These are phyloP conservation scores for Magnusiomyces tetraspermus DNA, from an alignment of 1,139 yeast species.

Conservation along the genomic window DNA sequence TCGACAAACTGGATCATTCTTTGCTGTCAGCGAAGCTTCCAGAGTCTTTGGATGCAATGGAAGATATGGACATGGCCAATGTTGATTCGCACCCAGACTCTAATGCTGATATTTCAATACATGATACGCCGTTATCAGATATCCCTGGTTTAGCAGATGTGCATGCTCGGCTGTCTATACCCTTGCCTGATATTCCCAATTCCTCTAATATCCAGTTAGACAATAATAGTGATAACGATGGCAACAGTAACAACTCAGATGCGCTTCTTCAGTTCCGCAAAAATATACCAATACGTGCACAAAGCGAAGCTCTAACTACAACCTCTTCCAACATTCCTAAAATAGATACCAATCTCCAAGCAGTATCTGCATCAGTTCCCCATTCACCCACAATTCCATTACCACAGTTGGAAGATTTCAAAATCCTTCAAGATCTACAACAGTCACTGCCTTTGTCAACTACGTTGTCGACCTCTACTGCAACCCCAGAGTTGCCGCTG, in stretches of 20 bases:
- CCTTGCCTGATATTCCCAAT: background rate
- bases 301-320: constrained; percentile 9
- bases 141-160: no score
- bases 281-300: constrained; percentile 3
- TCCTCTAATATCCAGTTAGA: background rate
- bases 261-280: background rate
- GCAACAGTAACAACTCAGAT: background rate
- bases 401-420: no score
- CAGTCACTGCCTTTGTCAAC: background rate
- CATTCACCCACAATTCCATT: constrained; percentile 7
- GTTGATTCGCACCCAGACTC: no score
- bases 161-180: no score
- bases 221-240: no score
- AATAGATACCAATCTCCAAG: background rate
- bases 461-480: background rate
- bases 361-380: constrained; percentile 12
- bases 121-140: no score
- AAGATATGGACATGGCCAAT: no score
- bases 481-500: no score
- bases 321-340: constrained; percentile 5
- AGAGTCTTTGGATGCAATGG: background rate
- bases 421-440: background rate
- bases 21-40: background rate
- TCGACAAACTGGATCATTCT: background rate
- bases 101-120: no score